Percentiles rank a stretch among this genome's conserved stretches.
Evolutionary conservation across 1,139 yeast species (phyloP).

Genomic region (Sugiyamaella sp.): DNA sequence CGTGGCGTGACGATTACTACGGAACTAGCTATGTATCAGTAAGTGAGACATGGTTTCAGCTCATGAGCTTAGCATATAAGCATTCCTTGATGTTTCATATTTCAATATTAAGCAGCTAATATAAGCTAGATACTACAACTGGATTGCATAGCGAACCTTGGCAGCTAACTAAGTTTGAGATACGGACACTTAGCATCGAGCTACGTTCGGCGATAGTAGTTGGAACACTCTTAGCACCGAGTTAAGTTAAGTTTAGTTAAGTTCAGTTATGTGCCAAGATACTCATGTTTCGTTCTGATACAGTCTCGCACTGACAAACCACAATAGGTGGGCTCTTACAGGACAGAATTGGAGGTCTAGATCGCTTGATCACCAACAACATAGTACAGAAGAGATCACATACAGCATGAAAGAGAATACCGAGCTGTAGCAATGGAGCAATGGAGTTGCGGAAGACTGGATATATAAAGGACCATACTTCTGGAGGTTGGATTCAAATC

Average conservation of each 20-base stretch:
- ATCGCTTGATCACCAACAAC: not conserved
- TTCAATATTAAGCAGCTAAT: not conserved
- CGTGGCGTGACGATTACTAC: not conserved
- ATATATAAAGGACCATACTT: not conserved
- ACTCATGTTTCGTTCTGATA: slow-evolving; percentile 4
- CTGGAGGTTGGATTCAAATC: not conserved
- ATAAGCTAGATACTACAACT: not conserved
- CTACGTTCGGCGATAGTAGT: not conserved
- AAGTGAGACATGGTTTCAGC: not conserved
- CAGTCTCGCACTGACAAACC: not conserved
- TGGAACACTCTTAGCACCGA: not conserved
- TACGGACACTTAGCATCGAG: not conserved
- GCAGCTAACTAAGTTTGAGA: not conserved
- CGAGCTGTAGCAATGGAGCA: not conserved
- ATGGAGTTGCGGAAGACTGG: not conserved
- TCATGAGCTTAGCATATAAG: not conserved
- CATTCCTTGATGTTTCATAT: not conserved
- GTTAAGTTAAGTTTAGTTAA: not conserved
- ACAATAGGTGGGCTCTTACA: not conserved
- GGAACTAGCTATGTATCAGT: not conserved
- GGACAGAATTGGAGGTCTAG: not conserved
- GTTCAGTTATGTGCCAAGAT: not conserved
- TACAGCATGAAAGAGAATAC: no score
- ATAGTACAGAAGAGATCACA: no score
- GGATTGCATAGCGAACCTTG: not conserved